A percentile compares a stretch with the other conserved stretches of the same genome.
These are phyloP conservation scores for Apiotrichum montevideense DNA, from an alignment of 1,284 basidiomycete species.

Conservation along the genomic window DNA sequence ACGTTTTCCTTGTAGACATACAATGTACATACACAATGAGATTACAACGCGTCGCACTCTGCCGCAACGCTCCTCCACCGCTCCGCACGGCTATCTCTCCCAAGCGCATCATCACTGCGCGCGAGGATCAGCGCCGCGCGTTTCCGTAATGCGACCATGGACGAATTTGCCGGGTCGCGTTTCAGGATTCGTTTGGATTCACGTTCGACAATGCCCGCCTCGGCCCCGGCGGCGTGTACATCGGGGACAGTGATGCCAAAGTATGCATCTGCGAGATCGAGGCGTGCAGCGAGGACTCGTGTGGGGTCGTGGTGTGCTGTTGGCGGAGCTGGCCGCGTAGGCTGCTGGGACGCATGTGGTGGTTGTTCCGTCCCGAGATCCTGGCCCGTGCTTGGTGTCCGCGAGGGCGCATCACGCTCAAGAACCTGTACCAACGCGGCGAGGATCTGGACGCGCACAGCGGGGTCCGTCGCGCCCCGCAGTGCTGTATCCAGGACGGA, in stretches of 20 bases:
- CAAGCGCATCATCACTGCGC: constrained; percentile 26
- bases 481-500: constrained; percentile 14
- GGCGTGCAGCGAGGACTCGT: constrained; percentile 16
- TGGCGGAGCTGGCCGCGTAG: background rate
- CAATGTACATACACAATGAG: background rate
- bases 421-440: constrained; percentile 29
- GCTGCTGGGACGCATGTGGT: background rate
- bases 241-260: constrained; percentile 12
- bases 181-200: constrained; percentile 14
- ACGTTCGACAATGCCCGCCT: constrained; percentile 21
- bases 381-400: background rate
- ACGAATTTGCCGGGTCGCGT: background rate
- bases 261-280: constrained; percentile 25
- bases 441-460: constrained; percentile 26
- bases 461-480: constrained; percentile 1
- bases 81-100: constrained; percentile 22
- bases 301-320: constrained; percentile 2
- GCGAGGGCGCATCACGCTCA: background rate
- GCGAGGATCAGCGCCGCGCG: constrained; percentile 20
- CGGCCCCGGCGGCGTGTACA: constrained; percentile 20
- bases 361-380: too few species aligned
- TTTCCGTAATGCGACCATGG: constrained; percentile 9
- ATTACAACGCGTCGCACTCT: background rate
- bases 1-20: background rate
- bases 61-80: constrained; percentile 9